These are phyloP conservation scores for Ogataea methanolica DNA, from an alignment of 805 yeast species.

Conservation along the genomic window DNA sequence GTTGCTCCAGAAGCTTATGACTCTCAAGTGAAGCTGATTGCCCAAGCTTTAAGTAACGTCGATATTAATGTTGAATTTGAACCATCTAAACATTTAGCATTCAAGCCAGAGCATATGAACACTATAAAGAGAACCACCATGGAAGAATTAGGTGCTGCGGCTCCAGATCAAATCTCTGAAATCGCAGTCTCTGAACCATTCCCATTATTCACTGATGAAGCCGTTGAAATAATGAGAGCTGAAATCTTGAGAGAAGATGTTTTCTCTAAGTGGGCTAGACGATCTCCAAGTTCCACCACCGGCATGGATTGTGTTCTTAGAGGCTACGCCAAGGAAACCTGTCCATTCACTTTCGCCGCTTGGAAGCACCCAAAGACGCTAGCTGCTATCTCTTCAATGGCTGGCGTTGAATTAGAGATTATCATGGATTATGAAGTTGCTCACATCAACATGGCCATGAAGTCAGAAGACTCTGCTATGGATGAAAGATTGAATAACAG, in stretches of 20 bases:
- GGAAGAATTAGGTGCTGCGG: conserved; percentile 45
- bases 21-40: conserved; percentile 29
- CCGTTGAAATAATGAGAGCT: conserved; percentile 52
- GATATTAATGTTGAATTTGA: conserved; percentile 31
- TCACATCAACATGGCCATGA: conserved; percentile 46
- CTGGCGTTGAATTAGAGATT: conserved; percentile 50
- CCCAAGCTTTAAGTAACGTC: conserved; percentile 10
- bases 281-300: conserved; percentile 37
- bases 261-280: conserved; percentile 41
- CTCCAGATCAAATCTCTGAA: conserved; percentile 44
- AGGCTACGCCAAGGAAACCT: conserved; percentile 42
- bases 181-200: conserved; percentile 58
- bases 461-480: conserved; percentile 31
- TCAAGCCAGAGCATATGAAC: conserved; percentile 31
- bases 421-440: conserved; percentile 58
- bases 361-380: conserved; percentile 57
- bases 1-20: conserved; percentile 32
- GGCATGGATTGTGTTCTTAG: conserved; percentile 47
- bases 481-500: conserved; percentile 23
- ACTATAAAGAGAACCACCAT: conserved; percentile 38
- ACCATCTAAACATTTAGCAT: conserved; percentile 34
- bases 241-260: conserved; percentile 46
- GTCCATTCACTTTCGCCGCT: conserved; percentile 51
- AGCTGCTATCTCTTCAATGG: conserved; percentile 50
- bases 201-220: conserved; percentile 57